Conservation (phyloP, 2,329 filamentous ascomycete species). For the Fusarium nelsonii region DNA sequence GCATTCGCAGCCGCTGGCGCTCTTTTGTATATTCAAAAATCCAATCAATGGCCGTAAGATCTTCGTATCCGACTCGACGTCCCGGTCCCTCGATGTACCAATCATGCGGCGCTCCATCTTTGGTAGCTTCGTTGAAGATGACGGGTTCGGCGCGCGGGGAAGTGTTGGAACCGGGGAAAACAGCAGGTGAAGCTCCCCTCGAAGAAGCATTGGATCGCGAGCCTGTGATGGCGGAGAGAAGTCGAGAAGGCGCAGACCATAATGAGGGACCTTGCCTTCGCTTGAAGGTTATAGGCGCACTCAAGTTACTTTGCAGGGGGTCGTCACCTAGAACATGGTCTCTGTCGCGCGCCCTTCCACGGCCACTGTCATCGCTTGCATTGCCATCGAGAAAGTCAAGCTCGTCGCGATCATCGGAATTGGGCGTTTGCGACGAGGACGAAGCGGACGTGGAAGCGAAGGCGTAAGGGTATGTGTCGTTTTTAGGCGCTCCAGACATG, state of each 20-base stretch:
- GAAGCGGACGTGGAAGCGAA: constrained; percentile 51
- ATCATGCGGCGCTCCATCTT: constrained; percentile 70
- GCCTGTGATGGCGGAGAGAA: constrained; percentile 62
- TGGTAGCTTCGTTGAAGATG: constrained; percentile 49
- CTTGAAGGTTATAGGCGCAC: constrained; percentile 75
- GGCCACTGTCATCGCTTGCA: constrained; percentile 39
- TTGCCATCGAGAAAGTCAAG: constrained; percentile 57
- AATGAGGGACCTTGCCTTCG: constrained; percentile 70
- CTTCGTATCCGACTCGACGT: constrained; percentile 91
- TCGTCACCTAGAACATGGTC: constrained; percentile 65
- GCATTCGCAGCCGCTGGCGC: constrained; percentile 83
- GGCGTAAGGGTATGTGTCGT: constrained; percentile 53
- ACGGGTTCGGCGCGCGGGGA: constrained; percentile 26
- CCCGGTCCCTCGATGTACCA: constrained; percentile 94
- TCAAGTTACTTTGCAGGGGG: constrained; percentile 64
- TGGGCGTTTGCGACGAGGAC: constrained; percentile 49
- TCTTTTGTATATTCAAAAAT: constrained; percentile 99
- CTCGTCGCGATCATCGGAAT: constrained; percentile 60
- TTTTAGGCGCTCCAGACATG: constrained; percentile 56
- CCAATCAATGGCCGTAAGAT: constrained; percentile 98
- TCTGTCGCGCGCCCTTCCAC: constrained; percentile 20
- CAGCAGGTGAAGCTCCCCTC: constrained; percentile 39
- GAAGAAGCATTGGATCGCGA: constrained; percentile 32
- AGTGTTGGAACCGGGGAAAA: constrained; percentile 26
- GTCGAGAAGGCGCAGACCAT: constrained; percentile 60